Evolutionary conservation across 805 yeast genomes (phyloP).

Genomic region (Schwanniomyces yamadae): DNA sequence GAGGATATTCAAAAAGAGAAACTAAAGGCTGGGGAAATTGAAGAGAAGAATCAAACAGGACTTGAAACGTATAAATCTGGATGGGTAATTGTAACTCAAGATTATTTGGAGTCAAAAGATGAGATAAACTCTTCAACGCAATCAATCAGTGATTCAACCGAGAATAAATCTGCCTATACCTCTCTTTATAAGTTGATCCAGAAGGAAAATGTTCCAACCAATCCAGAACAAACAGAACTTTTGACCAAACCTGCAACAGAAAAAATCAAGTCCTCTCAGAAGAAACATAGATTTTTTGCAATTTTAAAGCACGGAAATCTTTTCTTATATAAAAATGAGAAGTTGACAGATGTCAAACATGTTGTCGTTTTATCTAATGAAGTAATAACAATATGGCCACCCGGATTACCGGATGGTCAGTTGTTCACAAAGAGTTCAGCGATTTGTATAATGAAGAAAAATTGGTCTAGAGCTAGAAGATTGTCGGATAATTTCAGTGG

Average conservation of each 20-base stretch:
- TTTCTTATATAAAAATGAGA: constrained; percentile 76
- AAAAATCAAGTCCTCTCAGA: constrained; percentile 24
- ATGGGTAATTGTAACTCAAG: constrained; percentile 83
- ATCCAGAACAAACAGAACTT: constrained; percentile 6
- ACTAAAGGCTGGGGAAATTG: constrained; percentile 58
- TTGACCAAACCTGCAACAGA: constrained; percentile 6
- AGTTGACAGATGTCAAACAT: constrained; percentile 64
- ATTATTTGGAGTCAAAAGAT: constrained; percentile 49
- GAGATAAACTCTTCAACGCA: constrained; percentile 50
- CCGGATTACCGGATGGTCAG: constrained; percentile 67
- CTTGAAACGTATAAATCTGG: constrained; percentile 65
- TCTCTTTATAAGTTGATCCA: constrained; percentile 59
- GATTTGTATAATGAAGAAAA: constrained; percentile 63
- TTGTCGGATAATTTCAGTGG: constrained; percentile 17
- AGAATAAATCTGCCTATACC: constrained; percentile 56
- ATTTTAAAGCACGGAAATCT: constrained; percentile 84
- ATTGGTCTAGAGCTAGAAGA: constrained; percentile 25
- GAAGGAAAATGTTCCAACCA: constrained; percentile 17
- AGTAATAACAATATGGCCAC: constrained; percentile 84
- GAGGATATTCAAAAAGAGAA: constrained; percentile 18
- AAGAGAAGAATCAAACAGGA: constrained; percentile 60
- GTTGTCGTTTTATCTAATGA: constrained; percentile 74
- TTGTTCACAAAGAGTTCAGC: constrained; percentile 79
- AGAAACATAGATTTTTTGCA: constrained; percentile 64
- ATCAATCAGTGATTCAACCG: constrained; percentile 39